Evolutionary conservation across 2,329 filamentous ascomycete species (phyloP).

Genomic region (Botrytis aclada): DNA sequence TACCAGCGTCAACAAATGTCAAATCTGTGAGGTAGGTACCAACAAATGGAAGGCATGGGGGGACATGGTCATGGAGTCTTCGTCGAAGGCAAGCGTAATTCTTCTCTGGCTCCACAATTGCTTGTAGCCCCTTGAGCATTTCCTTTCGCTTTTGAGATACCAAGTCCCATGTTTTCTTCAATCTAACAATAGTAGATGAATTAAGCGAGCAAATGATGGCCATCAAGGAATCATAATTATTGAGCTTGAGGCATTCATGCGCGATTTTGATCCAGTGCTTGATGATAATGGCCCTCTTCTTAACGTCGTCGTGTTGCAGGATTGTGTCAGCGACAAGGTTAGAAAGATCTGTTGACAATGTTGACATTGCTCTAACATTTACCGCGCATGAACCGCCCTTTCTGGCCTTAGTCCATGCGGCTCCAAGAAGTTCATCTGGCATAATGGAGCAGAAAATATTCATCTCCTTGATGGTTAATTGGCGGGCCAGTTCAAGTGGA

Average conservation of each 20-base stretch:
- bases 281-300: constrained; percentile 85
- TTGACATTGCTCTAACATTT: constrained; percentile 92
- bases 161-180: constrained; percentile 88
- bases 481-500: constrained; percentile 82
- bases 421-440: constrained; percentile 85
- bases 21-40: constrained; percentile 96
- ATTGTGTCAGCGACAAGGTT: constrained; percentile 94
- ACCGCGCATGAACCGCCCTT: constrained; percentile 73
- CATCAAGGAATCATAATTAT: constrained; percentile 97
- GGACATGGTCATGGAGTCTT: constrained; percentile 78
- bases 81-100: constrained; percentile 87
- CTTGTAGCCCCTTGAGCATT: constrained; percentile 72
- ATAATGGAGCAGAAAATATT: constrained; percentile 87
- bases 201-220: constrained; percentile 94
- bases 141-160: constrained; percentile 81
- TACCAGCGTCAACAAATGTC: constrained; percentile 93
- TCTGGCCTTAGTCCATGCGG: constrained; percentile 79
- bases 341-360: constrained; percentile 85
- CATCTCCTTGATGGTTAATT: constrained; percentile 90
- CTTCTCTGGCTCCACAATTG: constrained; percentile 82
- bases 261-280: constrained; percentile 99
- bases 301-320: constrained; percentile 80
- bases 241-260: constrained; percentile 77
- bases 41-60: constrained; percentile 90
- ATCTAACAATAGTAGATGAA: constrained; percentile 81